Evolutionary conservation across 306 rosid species (phyloP).

Genomic region (Medicago truncatula): MtrunA17r5.0-ANR NC_053045.1:40041001-40041500

Average conservation of each 20-base stretch:
- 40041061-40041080: not conserved
- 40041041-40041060: not conserved
- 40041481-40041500: too few species aligned
- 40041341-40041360: too few species aligned
- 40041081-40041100: not conserved
- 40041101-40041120: not conserved
- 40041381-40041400: too few species aligned
- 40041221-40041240: not conserved
- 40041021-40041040: conserved; percentile 6
- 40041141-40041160: not conserved
- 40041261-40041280: not conserved
- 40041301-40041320: too few species aligned
- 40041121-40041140: not conserved
- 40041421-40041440: too few species aligned
- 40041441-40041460: too few species aligned
- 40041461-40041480: too few species aligned
- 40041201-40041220: not conserved
- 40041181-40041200: conserved; percentile 11
- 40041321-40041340: too few species aligned
- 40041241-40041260: not conserved
- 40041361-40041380: too few species aligned
- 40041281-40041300: too few species aligned
- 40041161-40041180: not conserved
- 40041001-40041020: conserved; percentile 9
- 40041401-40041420: too few species aligned